Evolutionary conservation across 1,139 yeast species (phyloP).

Genomic region (Candida labiduridarum): DNA sequence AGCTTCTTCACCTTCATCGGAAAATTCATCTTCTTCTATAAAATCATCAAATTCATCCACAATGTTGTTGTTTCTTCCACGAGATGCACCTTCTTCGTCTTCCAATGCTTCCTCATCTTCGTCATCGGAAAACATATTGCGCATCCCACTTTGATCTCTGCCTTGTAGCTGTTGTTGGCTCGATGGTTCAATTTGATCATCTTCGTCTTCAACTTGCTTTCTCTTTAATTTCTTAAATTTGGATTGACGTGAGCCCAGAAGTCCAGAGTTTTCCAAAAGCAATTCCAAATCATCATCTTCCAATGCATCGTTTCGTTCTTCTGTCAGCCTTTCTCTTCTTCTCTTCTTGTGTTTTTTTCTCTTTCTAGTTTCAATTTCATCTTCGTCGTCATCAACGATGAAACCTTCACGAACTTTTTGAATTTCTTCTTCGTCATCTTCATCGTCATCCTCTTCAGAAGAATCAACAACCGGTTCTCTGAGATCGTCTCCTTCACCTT

Average conservation of each 20-base stretch:
- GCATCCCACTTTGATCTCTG: slow-evolving; percentile 44
- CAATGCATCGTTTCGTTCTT: slow-evolving; percentile 61
- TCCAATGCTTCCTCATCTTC: slow-evolving; percentile 50
- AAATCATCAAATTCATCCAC: slow-evolving; percentile 93
- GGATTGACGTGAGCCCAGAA: slow-evolving; percentile 33
- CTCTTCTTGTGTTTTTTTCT: slow-evolving; percentile 43
- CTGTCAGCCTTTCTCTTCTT: slow-evolving; percentile 37
- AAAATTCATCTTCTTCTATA: slow-evolving; percentile 94
- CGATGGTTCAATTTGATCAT: slow-evolving; percentile 13
- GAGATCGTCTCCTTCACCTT: slow-evolving; percentile 47
- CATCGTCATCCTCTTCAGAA: slow-evolving; percentile 76
- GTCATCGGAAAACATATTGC: slow-evolving; percentile 86
- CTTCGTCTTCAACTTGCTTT: slow-evolving; percentile 46
- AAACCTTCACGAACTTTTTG: slow-evolving; percentile 84
- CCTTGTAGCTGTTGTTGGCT: slow-evolving; percentile 11
- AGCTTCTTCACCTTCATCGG: slow-evolving; percentile 77
- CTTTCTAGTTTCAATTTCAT: slow-evolving; percentile 42
- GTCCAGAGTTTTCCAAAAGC: slow-evolving; percentile 88
- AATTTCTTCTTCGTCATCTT: slow-evolving; percentile 76
- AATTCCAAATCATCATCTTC: slow-evolving; percentile 96
- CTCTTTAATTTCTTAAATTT: slow-evolving; percentile 83
- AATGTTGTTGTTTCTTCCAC: slow-evolving; percentile 38
- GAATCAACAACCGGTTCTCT: slow-evolving; percentile 47
- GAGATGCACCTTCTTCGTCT: slow-evolving; percentile 38
- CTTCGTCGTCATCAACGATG: slow-evolving; percentile 90